A percentile compares a stretch with the other conserved stretches of the same genome.
phyloP scores from a whole-genome alignment of 2,329 filamentous ascomycete species.

The Exophiala dermatitidis region DNA sequence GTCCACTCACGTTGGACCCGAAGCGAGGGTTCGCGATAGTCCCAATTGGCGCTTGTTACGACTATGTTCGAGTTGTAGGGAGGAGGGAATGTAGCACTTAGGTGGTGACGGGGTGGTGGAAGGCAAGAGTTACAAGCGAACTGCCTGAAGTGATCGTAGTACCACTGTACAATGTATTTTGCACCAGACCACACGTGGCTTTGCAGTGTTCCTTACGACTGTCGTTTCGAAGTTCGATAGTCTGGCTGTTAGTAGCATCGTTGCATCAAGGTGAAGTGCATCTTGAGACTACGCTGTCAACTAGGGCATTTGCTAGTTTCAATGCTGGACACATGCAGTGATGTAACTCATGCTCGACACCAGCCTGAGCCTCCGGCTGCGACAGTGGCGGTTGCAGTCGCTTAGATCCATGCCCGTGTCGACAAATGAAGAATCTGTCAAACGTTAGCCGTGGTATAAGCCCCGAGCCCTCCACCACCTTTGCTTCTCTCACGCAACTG shows the following conservation, averaged over 20 bases:
- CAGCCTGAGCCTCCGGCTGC: too few species aligned
- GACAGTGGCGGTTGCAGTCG: too few species aligned
- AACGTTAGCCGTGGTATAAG: too few species aligned
- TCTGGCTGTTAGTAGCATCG: not conserved
- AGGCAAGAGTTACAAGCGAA: not conserved
- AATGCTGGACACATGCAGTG: too few species aligned
- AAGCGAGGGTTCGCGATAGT: too few species aligned
- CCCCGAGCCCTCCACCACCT: too few species aligned
- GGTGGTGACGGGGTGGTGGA: not conserved
- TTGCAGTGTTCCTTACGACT: not conserved
- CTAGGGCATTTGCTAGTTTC: not conserved
- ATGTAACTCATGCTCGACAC: not conserved
- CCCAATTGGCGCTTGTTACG: too few species aligned
- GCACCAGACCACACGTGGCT: not conserved
- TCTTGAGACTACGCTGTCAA: not conserved
- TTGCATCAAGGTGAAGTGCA: too few species aligned
- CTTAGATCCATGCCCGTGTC: too few species aligned
- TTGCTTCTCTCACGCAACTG: too few species aligned
- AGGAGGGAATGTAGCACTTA: not conserved
- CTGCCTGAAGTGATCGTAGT: not conserved
- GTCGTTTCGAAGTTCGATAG: constrained; percentile 21
- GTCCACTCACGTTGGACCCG: too few species aligned
- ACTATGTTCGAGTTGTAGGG: not conserved
- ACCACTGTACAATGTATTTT: not conserved
- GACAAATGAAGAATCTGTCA: too few species aligned